These are phyloP conservation scores for Irineochytrium annulatum DNA, from an alignment of 192 early-diverging fungal genomes.

Conservation along the genomic window DNA sequence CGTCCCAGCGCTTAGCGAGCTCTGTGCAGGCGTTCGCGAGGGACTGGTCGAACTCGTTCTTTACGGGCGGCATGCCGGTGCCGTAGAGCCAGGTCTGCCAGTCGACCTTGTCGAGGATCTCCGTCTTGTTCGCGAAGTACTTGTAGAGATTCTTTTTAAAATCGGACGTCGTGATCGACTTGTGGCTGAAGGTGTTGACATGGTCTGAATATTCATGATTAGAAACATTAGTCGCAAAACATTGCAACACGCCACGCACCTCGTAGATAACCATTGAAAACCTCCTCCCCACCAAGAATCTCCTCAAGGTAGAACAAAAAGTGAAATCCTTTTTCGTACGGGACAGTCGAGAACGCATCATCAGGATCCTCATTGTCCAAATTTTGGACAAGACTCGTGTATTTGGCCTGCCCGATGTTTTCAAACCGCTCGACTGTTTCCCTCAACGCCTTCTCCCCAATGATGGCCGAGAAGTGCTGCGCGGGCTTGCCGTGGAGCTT, in stretches of 20 bases:
- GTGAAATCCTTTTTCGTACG: conserved; percentile 90
- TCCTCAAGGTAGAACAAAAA: conserved; percentile 90
- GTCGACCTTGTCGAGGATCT: conserved; percentile 73
- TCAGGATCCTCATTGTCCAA: conserved; percentile 74
- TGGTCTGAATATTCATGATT: conserved; percentile 55
- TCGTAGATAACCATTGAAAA: conserved; percentile 87
- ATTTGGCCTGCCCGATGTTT: conserved; percentile 35
- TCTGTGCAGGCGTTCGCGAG: conserved; percentile 76
- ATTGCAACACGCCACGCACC: too few species aligned
- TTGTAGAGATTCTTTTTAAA: conserved; percentile 80
- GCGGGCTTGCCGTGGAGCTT: conserved; percentile 71
- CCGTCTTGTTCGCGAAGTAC: conserved; percentile 75
- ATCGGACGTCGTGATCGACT: conserved; percentile 82
- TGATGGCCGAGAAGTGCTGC: conserved; percentile 79
- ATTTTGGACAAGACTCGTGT: conserved; percentile 55
- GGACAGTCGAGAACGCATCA: conserved; percentile 48
- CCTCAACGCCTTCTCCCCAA: conserved; percentile 71
- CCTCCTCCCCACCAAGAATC: conserved; percentile 72
- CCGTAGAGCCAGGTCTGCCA: conserved; percentile 88
- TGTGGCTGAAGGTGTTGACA: conserved; percentile 77
- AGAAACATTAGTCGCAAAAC: too few species aligned
- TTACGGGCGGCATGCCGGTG: conserved; percentile 87
- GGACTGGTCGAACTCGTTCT: conserved; percentile 78
- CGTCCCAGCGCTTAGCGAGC: conserved; percentile 57
- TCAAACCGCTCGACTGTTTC: conserved; percentile 50